phyloP scores from a whole-genome alignment of 2,329 filamentous ascomycete genomes.

The Beauveria australis region DNA sequence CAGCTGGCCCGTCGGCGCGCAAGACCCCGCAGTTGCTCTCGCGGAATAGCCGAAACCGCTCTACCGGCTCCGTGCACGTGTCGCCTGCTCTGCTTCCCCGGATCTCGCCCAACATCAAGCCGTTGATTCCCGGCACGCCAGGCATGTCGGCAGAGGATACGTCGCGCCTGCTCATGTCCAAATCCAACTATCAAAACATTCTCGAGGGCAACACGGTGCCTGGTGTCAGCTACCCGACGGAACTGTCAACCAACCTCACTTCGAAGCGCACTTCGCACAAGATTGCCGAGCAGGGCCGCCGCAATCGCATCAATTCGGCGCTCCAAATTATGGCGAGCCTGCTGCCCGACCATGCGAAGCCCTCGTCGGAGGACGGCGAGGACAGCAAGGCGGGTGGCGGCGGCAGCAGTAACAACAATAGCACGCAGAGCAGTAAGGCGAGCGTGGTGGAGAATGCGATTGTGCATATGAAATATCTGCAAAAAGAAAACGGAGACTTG shows the following conservation, averaged over 20 bases:
- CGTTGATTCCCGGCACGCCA: conserved; percentile 59
- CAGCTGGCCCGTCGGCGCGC: conserved; percentile 34
- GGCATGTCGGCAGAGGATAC: conserved; percentile 50
- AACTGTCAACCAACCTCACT: conserved; percentile 85
- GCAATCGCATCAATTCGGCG: conserved; percentile 92
- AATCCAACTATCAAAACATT: conserved; percentile 98
- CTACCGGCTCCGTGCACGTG: conserved; percentile 63
- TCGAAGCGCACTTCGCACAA: conserved; percentile 98
- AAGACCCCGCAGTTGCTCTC: conserved; percentile 50
- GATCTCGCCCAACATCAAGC: conserved; percentile 93
- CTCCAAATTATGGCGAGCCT: conserved; percentile 84
- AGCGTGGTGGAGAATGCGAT: conserved; percentile 97
- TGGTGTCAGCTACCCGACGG: conserved; percentile 82
- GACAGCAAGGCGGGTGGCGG: conserved; percentile 34
- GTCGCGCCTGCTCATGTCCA: conserved; percentile 75
- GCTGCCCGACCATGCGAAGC: conserved; percentile 53
- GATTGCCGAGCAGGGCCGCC: conserved; percentile 88
- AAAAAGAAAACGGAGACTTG: conserved; percentile 62
- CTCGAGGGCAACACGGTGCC: conserved; percentile 86
- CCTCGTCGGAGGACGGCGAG: conserved; percentile 33
- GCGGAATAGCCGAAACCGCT: conserved; percentile 61
- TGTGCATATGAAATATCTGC: conserved; percentile 81
- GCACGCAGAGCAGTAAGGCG: conserved; percentile 76
- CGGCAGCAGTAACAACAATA: conserved; percentile 13
- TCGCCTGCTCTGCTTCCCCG: conserved; percentile 81